Evolutionary conservation across 169 alveolate species (phyloP).

Genomic region (Eimeria tenella): DNA sequence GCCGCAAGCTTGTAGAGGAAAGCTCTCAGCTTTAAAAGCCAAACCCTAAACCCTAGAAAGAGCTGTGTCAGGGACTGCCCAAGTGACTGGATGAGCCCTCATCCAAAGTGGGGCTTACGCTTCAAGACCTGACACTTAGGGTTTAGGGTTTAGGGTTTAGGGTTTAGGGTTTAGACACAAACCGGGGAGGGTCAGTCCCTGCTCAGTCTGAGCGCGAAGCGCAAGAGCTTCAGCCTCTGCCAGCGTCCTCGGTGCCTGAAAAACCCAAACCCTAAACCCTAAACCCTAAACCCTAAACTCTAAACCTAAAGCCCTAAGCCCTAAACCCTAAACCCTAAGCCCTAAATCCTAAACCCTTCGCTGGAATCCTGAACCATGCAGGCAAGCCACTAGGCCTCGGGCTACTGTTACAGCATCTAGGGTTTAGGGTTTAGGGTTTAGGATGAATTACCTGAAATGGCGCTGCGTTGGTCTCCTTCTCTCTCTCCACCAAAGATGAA

Average conservation of each 20-base stretch:
- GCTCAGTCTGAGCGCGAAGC: background rate
- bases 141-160: constrained; percentile 42
- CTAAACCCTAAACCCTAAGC: background rate
- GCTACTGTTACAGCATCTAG: background rate
- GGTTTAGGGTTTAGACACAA: constrained; percentile 23
- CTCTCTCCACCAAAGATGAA: too few species aligned
- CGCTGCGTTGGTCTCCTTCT: too few species aligned
- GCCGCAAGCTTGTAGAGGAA: background rate
- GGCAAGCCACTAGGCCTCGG: background rate
- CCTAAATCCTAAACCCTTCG: background rate
- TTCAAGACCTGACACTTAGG: too few species aligned
- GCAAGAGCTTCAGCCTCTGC: background rate
- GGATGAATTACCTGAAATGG: too few species aligned
- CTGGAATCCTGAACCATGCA: background rate
- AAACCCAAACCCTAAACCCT: background rate
- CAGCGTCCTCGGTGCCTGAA: constrained; percentile 40
- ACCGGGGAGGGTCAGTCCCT: constrained; percentile 50
- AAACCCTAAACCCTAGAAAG: constrained; percentile 32
- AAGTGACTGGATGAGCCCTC: background rate
- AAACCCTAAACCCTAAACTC: background rate
- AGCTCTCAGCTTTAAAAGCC: background rate
- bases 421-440: too few species aligned
- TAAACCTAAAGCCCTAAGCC: background rate
- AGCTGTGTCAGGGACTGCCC: background rate
- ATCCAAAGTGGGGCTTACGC: too few species aligned